Conservation (phyloP, 345 rosid genomes). For the Dimocarpus longan region DNA sequence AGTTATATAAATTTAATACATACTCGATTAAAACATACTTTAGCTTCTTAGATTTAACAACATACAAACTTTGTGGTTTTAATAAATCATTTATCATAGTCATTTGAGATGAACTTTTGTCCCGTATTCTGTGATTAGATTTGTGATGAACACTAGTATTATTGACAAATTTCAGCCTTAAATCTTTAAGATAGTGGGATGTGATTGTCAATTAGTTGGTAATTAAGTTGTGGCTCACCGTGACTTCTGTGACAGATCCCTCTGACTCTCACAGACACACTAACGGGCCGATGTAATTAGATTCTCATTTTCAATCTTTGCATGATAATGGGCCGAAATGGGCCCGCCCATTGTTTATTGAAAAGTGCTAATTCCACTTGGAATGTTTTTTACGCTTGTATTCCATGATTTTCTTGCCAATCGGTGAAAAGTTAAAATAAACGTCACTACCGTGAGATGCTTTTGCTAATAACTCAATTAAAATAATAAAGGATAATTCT, state of each 20-base stretch:
- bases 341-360: background rate
- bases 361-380: background rate
- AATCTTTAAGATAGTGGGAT: background rate
- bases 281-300: background rate
- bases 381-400: background rate
- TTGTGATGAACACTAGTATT: too few species aligned
- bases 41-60: too few species aligned
- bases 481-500: background rate
- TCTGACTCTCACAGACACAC: too few species aligned
- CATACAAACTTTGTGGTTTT: too few species aligned
- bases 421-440: background rate
- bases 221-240: background rate
- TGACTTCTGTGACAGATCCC: background rate
- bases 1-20: too few species aligned
- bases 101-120: too few species aligned
- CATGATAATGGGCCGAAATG: background rate
- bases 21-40: too few species aligned
- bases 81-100: too few species aligned
- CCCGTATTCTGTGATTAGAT: too few species aligned
- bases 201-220: background rate
- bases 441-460: background rate
- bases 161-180: too few species aligned
- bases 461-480: background rate
- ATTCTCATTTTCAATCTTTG: background rate
- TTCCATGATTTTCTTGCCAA: background rate